Evolutionary conservation across 2,329 filamentous ascomycete species (phyloP).

Genomic region (Fusarium palustre): DNA sequence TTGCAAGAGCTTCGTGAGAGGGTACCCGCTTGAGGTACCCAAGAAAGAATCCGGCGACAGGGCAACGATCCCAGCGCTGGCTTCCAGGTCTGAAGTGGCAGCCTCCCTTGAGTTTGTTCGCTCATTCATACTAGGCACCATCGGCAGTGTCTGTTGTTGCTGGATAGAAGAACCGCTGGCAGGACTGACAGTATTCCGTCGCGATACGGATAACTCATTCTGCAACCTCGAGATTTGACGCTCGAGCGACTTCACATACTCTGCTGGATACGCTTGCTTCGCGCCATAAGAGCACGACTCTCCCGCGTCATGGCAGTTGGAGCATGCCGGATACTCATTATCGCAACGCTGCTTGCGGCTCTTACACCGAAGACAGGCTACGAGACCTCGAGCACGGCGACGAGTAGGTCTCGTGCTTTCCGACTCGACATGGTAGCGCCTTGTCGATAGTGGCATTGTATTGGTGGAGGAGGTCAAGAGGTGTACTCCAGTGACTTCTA

Average conservation of each 20-base stretch:
- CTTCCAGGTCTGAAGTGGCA: constrained; percentile 1
- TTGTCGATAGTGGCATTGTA: not conserved
- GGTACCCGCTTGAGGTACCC: constrained; percentile 7
- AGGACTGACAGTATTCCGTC: not conserved
- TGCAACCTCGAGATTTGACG: not conserved
- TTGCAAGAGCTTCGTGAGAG: not conserved
- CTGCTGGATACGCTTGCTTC: constrained; percentile 2
- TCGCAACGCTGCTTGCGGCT: constrained; percentile 11
- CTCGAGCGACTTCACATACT: constrained; percentile 5
- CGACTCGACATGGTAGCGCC: not conserved
- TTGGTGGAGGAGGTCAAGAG: not conserved
- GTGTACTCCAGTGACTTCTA: too few species aligned
- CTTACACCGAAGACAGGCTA: constrained; percentile 4
- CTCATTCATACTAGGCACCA: not conserved
- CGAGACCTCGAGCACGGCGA: constrained; percentile 8
- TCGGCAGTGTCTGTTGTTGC: not conserved
- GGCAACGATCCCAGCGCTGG: constrained; percentile 9
- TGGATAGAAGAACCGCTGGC: not conserved
- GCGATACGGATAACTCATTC: not conserved
- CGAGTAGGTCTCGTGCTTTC: not conserved
- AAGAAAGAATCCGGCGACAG: not conserved
- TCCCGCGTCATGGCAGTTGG: not conserved
- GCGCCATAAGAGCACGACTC: constrained; percentile 7
- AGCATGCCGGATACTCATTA: constrained; percentile 8
- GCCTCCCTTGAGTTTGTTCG: not conserved